Conservation (phyloP, 2,329 filamentous ascomycete species). For the Nemania sp. region DNA sequence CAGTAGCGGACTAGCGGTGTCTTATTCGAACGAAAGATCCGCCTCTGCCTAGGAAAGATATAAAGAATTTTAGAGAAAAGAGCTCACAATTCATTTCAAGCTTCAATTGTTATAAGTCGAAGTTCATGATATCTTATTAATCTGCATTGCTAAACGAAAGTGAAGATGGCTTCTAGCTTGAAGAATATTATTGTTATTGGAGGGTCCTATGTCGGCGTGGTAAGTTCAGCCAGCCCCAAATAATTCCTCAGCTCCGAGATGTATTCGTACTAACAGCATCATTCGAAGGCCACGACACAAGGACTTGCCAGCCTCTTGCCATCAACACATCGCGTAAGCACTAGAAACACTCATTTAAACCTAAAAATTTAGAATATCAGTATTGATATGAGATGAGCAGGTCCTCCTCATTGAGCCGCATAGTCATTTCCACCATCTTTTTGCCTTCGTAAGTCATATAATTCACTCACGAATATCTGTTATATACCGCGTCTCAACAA, state of each 20-base stretch:
- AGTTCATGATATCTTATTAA: neutral
- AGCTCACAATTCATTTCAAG: neutral
- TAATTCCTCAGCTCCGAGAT: neutral
- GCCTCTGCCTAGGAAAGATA: neutral
- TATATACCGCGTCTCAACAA: neutral
- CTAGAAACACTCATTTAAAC: neutral
- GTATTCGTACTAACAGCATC: slow-evolving; percentile 12
- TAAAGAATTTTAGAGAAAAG: neutral
- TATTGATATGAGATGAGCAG: slow-evolving; percentile 35
- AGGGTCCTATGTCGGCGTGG: slow-evolving; percentile 60
- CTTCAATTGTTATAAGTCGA: neutral
- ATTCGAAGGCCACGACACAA: slow-evolving; percentile 50
- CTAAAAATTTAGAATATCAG: neutral
- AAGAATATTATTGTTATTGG: slow-evolving; percentile 60
- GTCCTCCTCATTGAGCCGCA: slow-evolving; percentile 61
- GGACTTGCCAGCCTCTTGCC: slow-evolving; percentile 55
- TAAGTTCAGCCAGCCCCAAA: slow-evolving; percentile 36
- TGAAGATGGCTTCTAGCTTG: slow-evolving; percentile 42
- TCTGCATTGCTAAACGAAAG: neutral
- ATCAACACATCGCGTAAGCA: slow-evolving; percentile 51
- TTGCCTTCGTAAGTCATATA: slow-evolving; percentile 54
- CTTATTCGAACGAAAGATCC: neutral
- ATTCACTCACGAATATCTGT: neutral
- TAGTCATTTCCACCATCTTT: slow-evolving; percentile 63
- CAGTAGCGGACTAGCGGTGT: neutral